These are phyloP conservation scores for Trametes villosa DNA, from an alignment of 768 basidiomycete species.

Conservation along the genomic window DNA sequence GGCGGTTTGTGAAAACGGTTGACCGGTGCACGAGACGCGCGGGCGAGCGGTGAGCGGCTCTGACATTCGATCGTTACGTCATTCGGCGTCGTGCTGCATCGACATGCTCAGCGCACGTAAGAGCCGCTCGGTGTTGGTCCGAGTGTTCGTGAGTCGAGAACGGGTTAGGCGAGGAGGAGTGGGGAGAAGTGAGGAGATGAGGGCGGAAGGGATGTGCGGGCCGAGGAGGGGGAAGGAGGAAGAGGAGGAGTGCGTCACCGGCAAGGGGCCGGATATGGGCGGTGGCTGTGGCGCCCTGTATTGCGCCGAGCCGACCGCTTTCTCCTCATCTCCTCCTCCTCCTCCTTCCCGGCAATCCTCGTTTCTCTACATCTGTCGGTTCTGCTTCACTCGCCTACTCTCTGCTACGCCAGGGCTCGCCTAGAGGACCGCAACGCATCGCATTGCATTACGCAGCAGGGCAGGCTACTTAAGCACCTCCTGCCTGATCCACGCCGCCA, in stretches of 20 bases:
- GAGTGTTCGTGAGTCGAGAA: background rate
- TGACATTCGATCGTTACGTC: background rate
- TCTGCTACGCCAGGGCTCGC: background rate
- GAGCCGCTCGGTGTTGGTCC: background rate
- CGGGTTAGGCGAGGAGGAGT: background rate
- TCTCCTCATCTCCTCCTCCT: background rate
- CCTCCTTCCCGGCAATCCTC: background rate
- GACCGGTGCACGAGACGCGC: too few species aligned
- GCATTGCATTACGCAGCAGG: constrained; percentile 22
- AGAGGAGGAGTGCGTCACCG: background rate
- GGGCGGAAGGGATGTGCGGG: background rate
- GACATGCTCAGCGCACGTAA: too few species aligned
- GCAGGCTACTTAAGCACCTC: background rate
- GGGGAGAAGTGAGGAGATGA: background rate
- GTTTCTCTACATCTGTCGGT: background rate
- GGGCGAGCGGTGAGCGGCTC: background rate
- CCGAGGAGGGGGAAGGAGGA: background rate
- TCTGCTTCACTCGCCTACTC: background rate
- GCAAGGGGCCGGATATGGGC: background rate
- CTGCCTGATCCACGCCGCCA: constrained; percentile 21
- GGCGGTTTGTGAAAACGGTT: too few species aligned
- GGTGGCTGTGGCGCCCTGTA: constrained; percentile 10
- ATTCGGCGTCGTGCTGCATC: background rate
- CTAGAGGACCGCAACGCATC: background rate
- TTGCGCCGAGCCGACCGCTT: background rate